Percentiles rank a stretch among this genome's conserved stretches.
Evolutionary conservation across 2,329 filamentous ascomycete genomes (phyloP).

Genomic region (Botrytis deweyae): DNA sequence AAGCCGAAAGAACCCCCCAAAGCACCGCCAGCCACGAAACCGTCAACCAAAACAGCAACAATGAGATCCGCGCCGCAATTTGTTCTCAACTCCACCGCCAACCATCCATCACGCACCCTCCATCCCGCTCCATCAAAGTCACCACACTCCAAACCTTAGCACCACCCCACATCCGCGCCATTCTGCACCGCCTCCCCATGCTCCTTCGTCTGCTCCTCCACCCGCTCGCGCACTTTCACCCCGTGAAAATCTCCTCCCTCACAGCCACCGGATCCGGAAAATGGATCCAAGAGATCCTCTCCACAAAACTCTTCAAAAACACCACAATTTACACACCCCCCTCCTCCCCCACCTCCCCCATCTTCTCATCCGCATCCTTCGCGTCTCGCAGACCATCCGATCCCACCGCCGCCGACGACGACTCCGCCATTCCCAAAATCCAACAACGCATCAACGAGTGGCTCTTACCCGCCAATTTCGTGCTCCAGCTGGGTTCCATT

Average conservation of each 20-base stretch:
- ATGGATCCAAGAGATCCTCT: constrained; percentile 49
- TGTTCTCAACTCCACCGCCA: constrained; percentile 48
- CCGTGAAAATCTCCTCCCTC: constrained; percentile 50
- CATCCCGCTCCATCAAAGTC: constrained; percentile 47
- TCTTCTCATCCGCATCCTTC: constrained; percentile 30
- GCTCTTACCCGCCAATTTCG: constrained; percentile 53
- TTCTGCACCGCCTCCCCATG: constrained; percentile 51
- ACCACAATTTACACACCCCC: neutral
- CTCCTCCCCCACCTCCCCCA: constrained; percentile 24
- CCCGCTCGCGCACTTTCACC: constrained; percentile 53
- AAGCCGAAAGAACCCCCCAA: constrained; percentile 19
- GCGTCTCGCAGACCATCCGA: constrained; percentile 29
- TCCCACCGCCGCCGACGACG: too few relatives aligned
- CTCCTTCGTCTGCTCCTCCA: constrained; percentile 49
- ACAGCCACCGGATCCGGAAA: constrained; percentile 50
- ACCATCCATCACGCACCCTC: constrained; percentile 52
- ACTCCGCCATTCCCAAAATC: constrained; percentile 45
- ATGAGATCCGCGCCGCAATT: constrained; percentile 50
- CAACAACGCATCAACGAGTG: constrained; percentile 49
- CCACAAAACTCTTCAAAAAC: constrained; percentile 47
- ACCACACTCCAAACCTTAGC: constrained; percentile 48
- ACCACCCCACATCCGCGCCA: constrained; percentile 43
- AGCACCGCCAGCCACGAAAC: neutral
- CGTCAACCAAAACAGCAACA: constrained; percentile 40
- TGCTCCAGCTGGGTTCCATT: constrained; percentile 48